phyloP scores from a whole-genome alignment of 192 early-diverging fungal genomes.

The Gaertneriomyces semiglobifer region DNA sequence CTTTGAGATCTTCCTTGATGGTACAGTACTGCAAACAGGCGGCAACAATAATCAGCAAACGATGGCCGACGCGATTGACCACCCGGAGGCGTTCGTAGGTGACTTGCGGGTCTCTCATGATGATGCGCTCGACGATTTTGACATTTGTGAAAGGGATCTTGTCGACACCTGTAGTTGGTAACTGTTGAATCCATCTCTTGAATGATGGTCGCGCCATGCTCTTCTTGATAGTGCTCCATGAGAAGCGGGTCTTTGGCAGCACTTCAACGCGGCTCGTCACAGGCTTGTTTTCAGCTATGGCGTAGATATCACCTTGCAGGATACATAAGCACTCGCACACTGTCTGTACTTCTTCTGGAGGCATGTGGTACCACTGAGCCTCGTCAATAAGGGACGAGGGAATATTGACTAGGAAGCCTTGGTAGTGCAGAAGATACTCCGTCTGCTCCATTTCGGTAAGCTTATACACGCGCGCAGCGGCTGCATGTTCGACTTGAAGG shows the following conservation, averaged over 20 bases:
- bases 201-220: slow-evolving; percentile 44
- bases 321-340: slow-evolving; percentile 54
- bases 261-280: background rate
- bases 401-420: slow-evolving; percentile 39
- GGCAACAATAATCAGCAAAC: slow-evolving; percentile 51
- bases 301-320: slow-evolving; percentile 28
- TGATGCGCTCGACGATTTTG: slow-evolving; percentile 47
- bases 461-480: background rate
- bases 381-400: slow-evolving; percentile 42
- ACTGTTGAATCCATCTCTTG: slow-evolving; percentile 46
- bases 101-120: slow-evolving; percentile 45
- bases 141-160: slow-evolving; percentile 32
- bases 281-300: background rate
- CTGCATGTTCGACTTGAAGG: background rate
- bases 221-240: slow-evolving; percentile 45
- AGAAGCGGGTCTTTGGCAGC: slow-evolving; percentile 9
- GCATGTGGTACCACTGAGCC: slow-evolving; percentile 47
- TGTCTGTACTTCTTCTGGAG: slow-evolving; percentile 47
- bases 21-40: slow-evolving; percentile 51
- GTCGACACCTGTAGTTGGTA: slow-evolving; percentile 36
- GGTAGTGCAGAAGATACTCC: slow-evolving; percentile 45
- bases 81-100: slow-evolving; percentile 53
- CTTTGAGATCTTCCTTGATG: slow-evolving; percentile 23
- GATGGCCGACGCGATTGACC: slow-evolving; percentile 46
- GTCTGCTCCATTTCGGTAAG: slow-evolving; percentile 29